Evolutionary conservation across 768 basidiomycete genomes (phyloP).

Genomic region (Tylopilus sp.): DNA sequence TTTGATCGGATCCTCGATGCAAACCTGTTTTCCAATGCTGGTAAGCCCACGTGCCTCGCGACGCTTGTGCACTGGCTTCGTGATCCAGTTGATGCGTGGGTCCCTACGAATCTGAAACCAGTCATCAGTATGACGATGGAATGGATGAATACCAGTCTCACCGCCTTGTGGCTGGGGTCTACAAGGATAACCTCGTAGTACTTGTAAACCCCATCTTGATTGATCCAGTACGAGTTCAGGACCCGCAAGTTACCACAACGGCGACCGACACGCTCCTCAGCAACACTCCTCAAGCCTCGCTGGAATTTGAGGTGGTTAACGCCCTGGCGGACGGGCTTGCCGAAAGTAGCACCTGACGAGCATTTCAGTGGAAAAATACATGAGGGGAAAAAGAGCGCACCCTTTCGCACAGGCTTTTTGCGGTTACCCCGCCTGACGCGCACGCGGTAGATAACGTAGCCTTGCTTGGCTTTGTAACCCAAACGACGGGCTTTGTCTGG

Average conservation of each 20-base stretch:
- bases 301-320: slow-evolving; percentile 99
- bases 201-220: slow-evolving; percentile 98
- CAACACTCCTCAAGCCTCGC: slow-evolving; percentile 86
- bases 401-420: slow-evolving; percentile 98
- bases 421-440: slow-evolving; percentile 98
- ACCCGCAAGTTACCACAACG: slow-evolving; percentile 97
- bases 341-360: slow-evolving; percentile 84
- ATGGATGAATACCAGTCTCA: slow-evolving; percentile 37
- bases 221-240: slow-evolving; percentile 98
- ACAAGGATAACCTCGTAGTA: slow-evolving; percentile 99
- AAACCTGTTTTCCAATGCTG: slow-evolving; percentile 90
- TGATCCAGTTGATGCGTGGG: slow-evolving; percentile 98
- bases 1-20: slow-evolving; percentile 14
- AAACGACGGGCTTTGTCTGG: slow-evolving; percentile 99
- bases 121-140: slow-evolving; percentile 9
- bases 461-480: slow-evolving; percentile 99
- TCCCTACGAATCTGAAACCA: slow-evolving; percentile 80
- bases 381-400: slow-evolving; percentile 39
- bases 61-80: slow-evolving; percentile 97
- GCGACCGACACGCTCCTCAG: slow-evolving; percentile 97
- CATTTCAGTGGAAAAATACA: slow-evolving; percentile 1
- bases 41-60: slow-evolving; percentile 98
- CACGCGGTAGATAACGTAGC: slow-evolving; percentile 96
- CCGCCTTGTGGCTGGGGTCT: slow-evolving; percentile 92
- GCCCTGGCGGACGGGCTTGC: slow-evolving; percentile 99